Evolutionary conservation across 2,329 filamentous ascomycete species (phyloP), one percentile per base, ranked within the genome.

Genomic region (Penicillium sp.): DNA sequence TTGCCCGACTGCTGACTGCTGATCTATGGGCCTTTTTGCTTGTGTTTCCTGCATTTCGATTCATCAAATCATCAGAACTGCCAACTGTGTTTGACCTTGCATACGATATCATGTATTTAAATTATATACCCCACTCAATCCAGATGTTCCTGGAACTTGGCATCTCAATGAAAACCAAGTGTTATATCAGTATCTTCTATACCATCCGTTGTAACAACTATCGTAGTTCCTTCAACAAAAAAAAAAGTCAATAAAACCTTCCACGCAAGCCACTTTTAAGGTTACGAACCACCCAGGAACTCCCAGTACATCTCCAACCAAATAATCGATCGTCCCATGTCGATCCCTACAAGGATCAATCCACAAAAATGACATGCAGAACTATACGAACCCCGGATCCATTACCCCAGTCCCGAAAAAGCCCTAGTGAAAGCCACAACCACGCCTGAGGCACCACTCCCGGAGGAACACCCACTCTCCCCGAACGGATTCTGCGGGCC

Each of bases 81-180:
- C 13, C 31, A n/a, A 13, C 34, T 32, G 36, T 11, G 40, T 18
- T 49, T 48, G 41, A 49, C 47, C 54, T 55, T 61, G 49, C 58
- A 57, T 62, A 62, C 55, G 54, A 59, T 16, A 48, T 60, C 59
- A 65, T 65, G 57, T 63, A 58, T 59, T 53, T 65, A 50, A 31
- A 41, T 45, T 40, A 53, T 57, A 56, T 61, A 64, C 58, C 63
- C 51, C 55, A 34, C 42, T 53, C 41, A 53, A 47, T 50, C 50
- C 47, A 50, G 14, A 21, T 44, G 31, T 40, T 36, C 34, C 34
- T 39, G 39, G 44, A 50, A 40, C 45, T 45, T 46, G 38, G 29
- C 46, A 50, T 36, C 40, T 48, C 21, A 34, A 50, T 59, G 27
- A 22, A 36, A 41, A 41, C 21, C 29, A 38, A 45, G 22, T 5